Evolutionary conservation across 2,329 filamentous ascomycete genomes (phyloP).

Genomic region (Sclerotinia trifoliorum): DNA sequence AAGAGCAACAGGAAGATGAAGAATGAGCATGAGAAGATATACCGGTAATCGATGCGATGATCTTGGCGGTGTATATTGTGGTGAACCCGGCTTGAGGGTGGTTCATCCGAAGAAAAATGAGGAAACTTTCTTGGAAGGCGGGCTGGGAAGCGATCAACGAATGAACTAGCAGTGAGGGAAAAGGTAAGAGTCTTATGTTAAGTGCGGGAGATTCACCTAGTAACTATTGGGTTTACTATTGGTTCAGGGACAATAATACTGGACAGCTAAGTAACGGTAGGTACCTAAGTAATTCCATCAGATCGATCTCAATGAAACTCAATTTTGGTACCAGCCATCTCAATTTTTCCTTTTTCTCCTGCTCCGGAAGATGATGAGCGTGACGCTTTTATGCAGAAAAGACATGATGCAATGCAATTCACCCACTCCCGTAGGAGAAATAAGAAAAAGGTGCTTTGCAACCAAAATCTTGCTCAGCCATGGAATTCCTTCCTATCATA

Average conservation of each 20-base stretch:
- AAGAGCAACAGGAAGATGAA: too few species aligned
- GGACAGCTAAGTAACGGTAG: too few species aligned
- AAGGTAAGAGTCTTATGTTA: background rate
- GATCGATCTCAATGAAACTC: too few species aligned
- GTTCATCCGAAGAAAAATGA: background rate
- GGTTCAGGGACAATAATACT: too few species aligned
- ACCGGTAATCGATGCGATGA: background rate
- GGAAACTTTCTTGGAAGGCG: background rate
- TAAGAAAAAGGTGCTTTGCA: background rate
- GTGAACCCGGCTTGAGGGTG: background rate
- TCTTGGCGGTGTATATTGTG: background rate
- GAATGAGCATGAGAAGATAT: background rate
- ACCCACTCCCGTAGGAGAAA: background rate
- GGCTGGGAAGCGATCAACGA: background rate
- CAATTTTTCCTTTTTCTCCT: background rate
- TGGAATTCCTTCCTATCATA: constrained; percentile 6
- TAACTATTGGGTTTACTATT: background rate
- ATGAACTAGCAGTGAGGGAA: background rate
- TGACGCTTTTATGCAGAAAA: background rate
- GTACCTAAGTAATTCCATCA: background rate
- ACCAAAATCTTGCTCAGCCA: background rate
- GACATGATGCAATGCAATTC: constrained; percentile 9
- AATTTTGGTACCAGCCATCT: constrained; percentile 12
- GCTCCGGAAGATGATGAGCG: background rate
- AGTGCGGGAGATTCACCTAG: background rate